These are phyloP conservation scores for Globisporangium emineosum DNA, from an alignment of 352 stramenopile genomes.

Conservation along the genomic window DNA sequence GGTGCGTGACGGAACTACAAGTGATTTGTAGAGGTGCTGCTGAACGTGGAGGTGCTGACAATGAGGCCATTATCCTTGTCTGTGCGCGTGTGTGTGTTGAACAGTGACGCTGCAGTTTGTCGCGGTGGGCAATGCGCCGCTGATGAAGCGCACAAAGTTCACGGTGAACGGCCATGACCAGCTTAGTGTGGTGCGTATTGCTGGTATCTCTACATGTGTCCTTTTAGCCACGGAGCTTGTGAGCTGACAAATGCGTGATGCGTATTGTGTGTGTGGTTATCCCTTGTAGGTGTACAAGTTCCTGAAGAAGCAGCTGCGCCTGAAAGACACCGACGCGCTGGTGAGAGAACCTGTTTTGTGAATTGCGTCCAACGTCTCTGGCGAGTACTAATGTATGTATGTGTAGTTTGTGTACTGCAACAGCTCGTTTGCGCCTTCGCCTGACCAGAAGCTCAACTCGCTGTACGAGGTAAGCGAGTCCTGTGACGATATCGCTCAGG, in stretches of 20 bases:
- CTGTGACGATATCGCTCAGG: background rate
- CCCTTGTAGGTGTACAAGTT: slow-evolving; percentile 75
- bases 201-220: background rate
- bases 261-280: background rate
- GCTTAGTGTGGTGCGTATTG: slow-evolving; percentile 61
- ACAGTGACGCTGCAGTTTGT: slow-evolving; percentile 86
- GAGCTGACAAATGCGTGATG: background rate
- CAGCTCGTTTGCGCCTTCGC: slow-evolving; percentile 81
- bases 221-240: background rate
- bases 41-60: background rate
- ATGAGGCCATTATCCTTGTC: background rate
- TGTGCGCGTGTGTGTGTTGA: background rate
- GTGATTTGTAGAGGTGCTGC: background rate
- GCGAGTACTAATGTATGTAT: background rate
- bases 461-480: slow-evolving; percentile 58
- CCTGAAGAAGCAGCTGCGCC: slow-evolving; percentile 73
- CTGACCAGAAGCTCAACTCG: slow-evolving; percentile 72
- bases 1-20: slow-evolving; percentile 1
- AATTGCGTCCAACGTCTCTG: background rate
- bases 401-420: slow-evolving; percentile 87
- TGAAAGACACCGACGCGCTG: slow-evolving; percentile 71
- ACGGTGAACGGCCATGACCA: slow-evolving; percentile 71
- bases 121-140: slow-evolving; percentile 68
- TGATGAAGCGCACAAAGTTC: slow-evolving; percentile 89
- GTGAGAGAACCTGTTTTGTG: slow-evolving; percentile 21